Conservation (phyloP, 306 rosid genomes). For the Sophora flavescens region DNA sequence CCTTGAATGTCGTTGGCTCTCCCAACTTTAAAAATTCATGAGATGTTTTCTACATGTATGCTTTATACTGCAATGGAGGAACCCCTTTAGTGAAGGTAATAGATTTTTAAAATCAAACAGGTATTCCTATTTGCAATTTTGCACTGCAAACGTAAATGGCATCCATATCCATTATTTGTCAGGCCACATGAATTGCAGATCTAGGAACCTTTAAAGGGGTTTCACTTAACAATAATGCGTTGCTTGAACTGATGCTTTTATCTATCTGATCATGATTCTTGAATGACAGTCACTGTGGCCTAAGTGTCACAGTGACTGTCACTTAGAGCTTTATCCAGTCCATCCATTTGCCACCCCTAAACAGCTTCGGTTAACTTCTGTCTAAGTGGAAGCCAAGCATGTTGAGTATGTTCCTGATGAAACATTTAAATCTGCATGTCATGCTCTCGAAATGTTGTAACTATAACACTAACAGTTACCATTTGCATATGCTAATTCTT, state of each 20-base stretch:
- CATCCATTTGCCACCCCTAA: no score
- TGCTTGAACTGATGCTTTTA: constrained; percentile 22
- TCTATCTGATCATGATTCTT: constrained; percentile 13
- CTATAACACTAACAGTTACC: no score
- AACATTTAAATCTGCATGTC: constrained; percentile 18
- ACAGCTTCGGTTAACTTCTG: constrained; percentile 17
- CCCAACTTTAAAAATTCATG: constrained; percentile 59
- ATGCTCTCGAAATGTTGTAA: constrained; percentile 12
- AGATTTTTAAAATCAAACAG: constrained; percentile 15
- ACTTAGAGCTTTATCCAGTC: no score
- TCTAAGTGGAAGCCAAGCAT: constrained; percentile 19
- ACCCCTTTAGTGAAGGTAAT: constrained; percentile 50
- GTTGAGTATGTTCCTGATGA: background rate
- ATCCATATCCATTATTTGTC: constrained; percentile 10
- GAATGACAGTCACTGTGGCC: no score
- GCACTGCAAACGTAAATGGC: constrained; percentile 20
- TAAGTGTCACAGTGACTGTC: no score
- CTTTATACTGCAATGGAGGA: constrained; percentile 25
- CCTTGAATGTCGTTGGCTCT: constrained; percentile 67
- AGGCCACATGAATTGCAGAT: constrained; percentile 22
- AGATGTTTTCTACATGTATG: constrained; percentile 41
- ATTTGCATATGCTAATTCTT: background rate
- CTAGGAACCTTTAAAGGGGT: background rate
- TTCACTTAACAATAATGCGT: constrained; percentile 9
- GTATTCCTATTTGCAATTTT: constrained; percentile 30